Conservation (phyloP, 1,284 basidiomycete genomes). For the Marasmius tenuissimus region DNA sequence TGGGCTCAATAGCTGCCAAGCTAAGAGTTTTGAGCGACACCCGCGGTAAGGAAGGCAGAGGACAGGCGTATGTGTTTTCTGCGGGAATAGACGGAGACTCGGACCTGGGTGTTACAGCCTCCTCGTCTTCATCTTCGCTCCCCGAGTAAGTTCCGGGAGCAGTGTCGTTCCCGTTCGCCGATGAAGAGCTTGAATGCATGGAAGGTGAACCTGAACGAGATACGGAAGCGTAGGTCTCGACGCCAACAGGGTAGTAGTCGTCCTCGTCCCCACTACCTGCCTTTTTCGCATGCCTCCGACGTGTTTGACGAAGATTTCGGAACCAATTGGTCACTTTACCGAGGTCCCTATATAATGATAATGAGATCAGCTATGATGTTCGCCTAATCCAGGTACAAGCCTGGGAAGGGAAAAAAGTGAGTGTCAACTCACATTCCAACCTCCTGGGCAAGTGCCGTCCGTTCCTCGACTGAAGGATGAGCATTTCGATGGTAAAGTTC, state of each 20-base stretch:
- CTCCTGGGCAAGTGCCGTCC: conserved; percentile 66
- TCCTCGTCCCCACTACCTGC: conserved; percentile 43
- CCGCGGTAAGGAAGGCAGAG: conserved; percentile 11
- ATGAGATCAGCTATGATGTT: conserved; percentile 10
- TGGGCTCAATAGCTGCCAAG: conserved; percentile 26
- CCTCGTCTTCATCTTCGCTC: conserved; percentile 69
- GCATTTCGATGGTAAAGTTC: conserved; percentile 63
- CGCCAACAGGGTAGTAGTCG: conserved; percentile 28
- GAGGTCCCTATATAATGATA: conserved; percentile 55
- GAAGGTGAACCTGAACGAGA: conserved; percentile 53
- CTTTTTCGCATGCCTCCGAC: conserved; percentile 60
- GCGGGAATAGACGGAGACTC: conserved; percentile 37
- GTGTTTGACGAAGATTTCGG: conserved; percentile 74
- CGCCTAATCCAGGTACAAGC: not conserved
- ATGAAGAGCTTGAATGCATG: conserved; percentile 48
- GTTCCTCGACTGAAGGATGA: conserved; percentile 80
- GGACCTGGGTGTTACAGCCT: conserved; percentile 70
- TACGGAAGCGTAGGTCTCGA: conserved; percentile 34
- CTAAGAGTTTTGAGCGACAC: conserved; percentile 10
- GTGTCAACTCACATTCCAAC: conserved; percentile 61
- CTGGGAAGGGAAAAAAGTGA: conserved; percentile 11
- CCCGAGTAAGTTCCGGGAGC: conserved; percentile 47
- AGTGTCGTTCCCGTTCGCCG: conserved; percentile 39
- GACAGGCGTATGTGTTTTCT: conserved; percentile 15
- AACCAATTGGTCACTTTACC: conserved; percentile 87